phyloP scores from a whole-genome alignment of 257 asterid species.

The Eustoma russellianum region DNA sequence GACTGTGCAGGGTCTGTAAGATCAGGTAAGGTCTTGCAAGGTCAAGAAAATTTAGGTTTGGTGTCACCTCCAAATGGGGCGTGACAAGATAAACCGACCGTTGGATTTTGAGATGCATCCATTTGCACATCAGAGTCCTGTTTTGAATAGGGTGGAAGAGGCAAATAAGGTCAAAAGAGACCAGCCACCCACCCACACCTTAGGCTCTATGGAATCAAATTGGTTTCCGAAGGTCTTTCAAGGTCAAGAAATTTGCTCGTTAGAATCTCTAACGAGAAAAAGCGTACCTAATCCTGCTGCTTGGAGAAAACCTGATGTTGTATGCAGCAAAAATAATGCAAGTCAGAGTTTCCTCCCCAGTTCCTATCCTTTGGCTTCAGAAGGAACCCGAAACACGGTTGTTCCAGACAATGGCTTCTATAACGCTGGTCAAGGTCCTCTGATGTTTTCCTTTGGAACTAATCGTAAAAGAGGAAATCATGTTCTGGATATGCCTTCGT shows the following conservation, averaged over 20 bases:
- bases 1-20: conserved; percentile 87
- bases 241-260: conserved; percentile 99
- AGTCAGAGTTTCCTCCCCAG: conserved; percentile 37
- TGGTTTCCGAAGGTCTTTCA: conserved; percentile 99
- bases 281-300: conserved; percentile 34
- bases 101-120: conserved; percentile 53
- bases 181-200: conserved; percentile 51
- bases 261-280: conserved; percentile 63
- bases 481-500: conserved; percentile 24
- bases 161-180: conserved; percentile 39
- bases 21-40: conserved; percentile 99
- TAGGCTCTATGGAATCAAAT: conserved; percentile 84
- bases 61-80: conserved; percentile 43
- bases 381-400: conserved; percentile 56
- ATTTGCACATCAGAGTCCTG: conserved; percentile 29
- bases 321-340: conserved; percentile 28
- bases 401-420: conserved; percentile 44
- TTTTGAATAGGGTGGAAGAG: conserved; percentile 41
- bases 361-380: conserved; percentile 82
- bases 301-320: conserved; percentile 56
- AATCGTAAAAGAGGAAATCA: conserved; percentile 39
- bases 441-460: conserved; percentile 35
- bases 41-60: conserved; percentile 89
- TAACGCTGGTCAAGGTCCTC: conserved; percentile 44
- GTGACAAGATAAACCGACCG: conserved; percentile 59